Conservation (phyloP, 2,329 filamentous ascomycete genomes). For the Microcyclospora pomicola region DNA sequence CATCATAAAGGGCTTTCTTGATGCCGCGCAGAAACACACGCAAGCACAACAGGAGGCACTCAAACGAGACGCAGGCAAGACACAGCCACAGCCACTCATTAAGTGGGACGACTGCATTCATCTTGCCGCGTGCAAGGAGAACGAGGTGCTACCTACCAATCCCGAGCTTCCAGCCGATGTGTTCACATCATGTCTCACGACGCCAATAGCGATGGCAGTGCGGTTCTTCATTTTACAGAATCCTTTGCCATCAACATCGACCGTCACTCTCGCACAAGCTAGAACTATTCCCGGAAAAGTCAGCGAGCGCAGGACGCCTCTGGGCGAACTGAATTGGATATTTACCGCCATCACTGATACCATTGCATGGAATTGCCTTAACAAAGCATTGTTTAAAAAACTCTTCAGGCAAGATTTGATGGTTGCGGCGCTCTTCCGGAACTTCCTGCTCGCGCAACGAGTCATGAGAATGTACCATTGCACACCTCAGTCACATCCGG, state of each 20-base stretch:
- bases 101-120: slow-evolving; percentile 83
- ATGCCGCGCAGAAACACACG: slow-evolving; percentile 89
- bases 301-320: slow-evolving; percentile 80
- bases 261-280: slow-evolving; percentile 65
- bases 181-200: slow-evolving; percentile 91
- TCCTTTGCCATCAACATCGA: slow-evolving; percentile 44
- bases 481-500: slow-evolving; percentile 80
- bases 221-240: slow-evolving; percentile 96
- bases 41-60: slow-evolving; percentile 68
- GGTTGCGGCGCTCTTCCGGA: slow-evolving; percentile 95
- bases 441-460: slow-evolving; percentile 85
- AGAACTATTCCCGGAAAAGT: slow-evolving; percentile 81
- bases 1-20: slow-evolving; percentile 87
- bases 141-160: slow-evolving; percentile 89
- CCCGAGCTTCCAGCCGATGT: slow-evolving; percentile 85
- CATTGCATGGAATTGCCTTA: slow-evolving; percentile 93
- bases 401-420: slow-evolving; percentile 95
- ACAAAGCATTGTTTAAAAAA: slow-evolving; percentile 83
- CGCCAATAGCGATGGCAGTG: slow-evolving; percentile 92
- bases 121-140: slow-evolving; percentile 76
- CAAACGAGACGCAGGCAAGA: slow-evolving; percentile 49
- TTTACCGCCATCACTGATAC: slow-evolving; percentile 98
- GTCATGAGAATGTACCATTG: slow-evolving; percentile 96
- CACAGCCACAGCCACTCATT: slow-evolving; percentile 16
- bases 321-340: slow-evolving; percentile 97